phyloP scores from a whole-genome alignment of 1,284 basidiomycete genomes.

The Schizophyllum commune region DNA sequence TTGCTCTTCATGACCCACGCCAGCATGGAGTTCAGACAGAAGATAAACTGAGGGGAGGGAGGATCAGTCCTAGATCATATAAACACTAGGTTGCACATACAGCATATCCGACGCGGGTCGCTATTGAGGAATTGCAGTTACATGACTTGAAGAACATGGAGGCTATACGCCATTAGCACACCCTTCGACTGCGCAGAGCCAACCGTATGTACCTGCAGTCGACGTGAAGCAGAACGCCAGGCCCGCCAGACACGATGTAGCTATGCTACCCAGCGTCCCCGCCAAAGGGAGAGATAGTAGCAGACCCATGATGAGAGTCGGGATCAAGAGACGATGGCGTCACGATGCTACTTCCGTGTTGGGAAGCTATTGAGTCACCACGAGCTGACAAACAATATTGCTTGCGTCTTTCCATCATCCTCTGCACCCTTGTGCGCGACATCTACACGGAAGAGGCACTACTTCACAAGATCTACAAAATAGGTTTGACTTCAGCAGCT shows the following conservation, averaged over 20 bases:
- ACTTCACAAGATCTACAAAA: no score
- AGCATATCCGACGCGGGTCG: conserved; percentile 94
- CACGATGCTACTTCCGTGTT: not conserved
- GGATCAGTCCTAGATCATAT: not conserved
- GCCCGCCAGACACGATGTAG: conserved; percentile 74
- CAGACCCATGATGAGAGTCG: conserved; percentile 34
- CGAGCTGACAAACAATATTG: no score
- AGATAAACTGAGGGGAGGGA: conserved; percentile 66
- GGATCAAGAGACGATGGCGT: not conserved
- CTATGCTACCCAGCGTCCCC: conserved; percentile 71
- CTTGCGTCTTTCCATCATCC: no score
- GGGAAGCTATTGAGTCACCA: no score
- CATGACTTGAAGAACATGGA: conserved; percentile 98
- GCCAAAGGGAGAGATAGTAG: conserved; percentile 84
- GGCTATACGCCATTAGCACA: conserved; percentile 37
- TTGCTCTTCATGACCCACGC: conserved; percentile 96
- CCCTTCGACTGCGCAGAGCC: conserved; percentile 1
- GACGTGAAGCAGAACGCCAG: conserved; percentile 79
- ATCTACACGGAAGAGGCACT: no score
- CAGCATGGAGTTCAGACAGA: conserved; percentile 91
- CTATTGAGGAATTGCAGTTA: conserved; percentile 98
- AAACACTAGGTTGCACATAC: conserved; percentile 34
- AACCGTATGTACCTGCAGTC: conserved; percentile 54
- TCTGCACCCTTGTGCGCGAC: no score
- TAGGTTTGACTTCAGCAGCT: no score